These are phyloP conservation scores for Nannochloropsis salina DNA, from an alignment of 108 stramenopile species.

Conservation along the genomic window DNA sequence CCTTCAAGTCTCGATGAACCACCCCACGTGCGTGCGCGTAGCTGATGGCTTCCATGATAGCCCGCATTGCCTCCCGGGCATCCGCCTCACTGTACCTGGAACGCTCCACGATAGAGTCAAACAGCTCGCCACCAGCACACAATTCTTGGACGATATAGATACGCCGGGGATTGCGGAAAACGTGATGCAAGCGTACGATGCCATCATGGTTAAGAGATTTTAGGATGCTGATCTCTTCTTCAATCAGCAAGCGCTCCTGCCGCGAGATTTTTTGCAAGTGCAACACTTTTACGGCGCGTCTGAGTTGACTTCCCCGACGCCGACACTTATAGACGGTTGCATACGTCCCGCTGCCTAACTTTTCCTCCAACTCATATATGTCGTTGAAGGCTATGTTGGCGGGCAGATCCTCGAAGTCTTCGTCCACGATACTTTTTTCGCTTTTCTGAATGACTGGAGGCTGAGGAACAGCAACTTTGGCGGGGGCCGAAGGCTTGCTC, in stretches of 20 bases:
- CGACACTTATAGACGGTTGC: background rate
- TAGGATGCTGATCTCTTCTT: background rate
- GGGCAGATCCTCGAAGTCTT: background rate
- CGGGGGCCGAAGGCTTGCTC: too few species aligned
- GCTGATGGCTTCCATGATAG: conserved; percentile 17
- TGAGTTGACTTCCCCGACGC: background rate
- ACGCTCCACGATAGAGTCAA: conserved; percentile 34
- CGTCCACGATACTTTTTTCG: background rate
- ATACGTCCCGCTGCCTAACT: conserved; percentile 3
- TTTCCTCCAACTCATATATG: background rate
- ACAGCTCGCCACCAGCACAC: conserved; percentile 34
- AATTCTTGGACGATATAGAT: conserved; percentile 19
- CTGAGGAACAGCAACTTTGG: too few species aligned
- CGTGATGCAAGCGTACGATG: background rate
- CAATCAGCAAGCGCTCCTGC: background rate
- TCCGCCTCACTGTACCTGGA: conserved; percentile 32
- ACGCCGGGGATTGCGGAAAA: background rate
- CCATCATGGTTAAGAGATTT: background rate
- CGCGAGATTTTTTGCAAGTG: background rate
- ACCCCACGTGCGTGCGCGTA: conserved; percentile 30
- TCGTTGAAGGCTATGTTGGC: background rate
- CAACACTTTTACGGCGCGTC: background rate
- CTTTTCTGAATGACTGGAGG: too few species aligned
- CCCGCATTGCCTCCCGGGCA: conserved; percentile 27
- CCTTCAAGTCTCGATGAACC: conserved; percentile 28